Conservation (phyloP, 2,329 filamentous ascomycete genomes). For the Colletotrichum orbiculare region DNA sequence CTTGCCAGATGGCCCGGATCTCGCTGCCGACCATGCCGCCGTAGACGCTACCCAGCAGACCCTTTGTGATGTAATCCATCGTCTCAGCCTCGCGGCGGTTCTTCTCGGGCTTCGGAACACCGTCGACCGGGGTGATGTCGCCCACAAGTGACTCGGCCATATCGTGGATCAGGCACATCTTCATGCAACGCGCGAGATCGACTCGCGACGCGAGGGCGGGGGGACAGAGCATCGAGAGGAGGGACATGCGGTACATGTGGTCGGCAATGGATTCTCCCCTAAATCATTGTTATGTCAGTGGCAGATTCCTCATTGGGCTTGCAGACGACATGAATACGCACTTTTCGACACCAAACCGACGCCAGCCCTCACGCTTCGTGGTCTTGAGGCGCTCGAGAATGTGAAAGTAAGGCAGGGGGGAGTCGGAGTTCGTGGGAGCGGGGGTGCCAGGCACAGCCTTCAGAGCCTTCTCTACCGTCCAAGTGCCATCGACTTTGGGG, state of each 20-base stretch:
- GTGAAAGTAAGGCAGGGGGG: conserved; percentile 93
- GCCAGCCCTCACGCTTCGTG: conserved; percentile 95
- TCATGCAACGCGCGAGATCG: conserved; percentile 85
- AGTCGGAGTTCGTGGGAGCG: conserved; percentile 70
- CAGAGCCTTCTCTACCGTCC: conserved; percentile 41
- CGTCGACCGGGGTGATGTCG: conserved; percentile 95
- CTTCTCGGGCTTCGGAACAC: conserved; percentile 88
- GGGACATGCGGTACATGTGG: conserved; percentile 99
- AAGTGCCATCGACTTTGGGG: conserved; percentile 39
- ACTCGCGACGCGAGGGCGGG: conserved; percentile 76
- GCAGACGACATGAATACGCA: conserved; percentile 42
- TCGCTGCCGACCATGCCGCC: conserved; percentile 76
- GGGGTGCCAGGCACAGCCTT: conserved; percentile 40
- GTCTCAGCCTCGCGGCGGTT: conserved; percentile 85
- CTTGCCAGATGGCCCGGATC: conserved; percentile 86
- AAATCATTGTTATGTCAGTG: conserved; percentile 34
- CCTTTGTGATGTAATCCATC: conserved; percentile 88
- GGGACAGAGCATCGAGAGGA: conserved; percentile 93
- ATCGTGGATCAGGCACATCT: conserved; percentile 96
- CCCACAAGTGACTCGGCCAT: conserved; percentile 97
- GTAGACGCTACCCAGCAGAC: conserved; percentile 78
- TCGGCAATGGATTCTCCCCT: conserved; percentile 93
- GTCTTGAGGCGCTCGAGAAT: conserved; percentile 94
- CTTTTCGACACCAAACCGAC: conserved; percentile 81
- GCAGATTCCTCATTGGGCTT: no score